phyloP scores from a whole-genome alignment of 2,329 filamentous ascomycete species.

The Aspergillus hiratsukae region DNA sequence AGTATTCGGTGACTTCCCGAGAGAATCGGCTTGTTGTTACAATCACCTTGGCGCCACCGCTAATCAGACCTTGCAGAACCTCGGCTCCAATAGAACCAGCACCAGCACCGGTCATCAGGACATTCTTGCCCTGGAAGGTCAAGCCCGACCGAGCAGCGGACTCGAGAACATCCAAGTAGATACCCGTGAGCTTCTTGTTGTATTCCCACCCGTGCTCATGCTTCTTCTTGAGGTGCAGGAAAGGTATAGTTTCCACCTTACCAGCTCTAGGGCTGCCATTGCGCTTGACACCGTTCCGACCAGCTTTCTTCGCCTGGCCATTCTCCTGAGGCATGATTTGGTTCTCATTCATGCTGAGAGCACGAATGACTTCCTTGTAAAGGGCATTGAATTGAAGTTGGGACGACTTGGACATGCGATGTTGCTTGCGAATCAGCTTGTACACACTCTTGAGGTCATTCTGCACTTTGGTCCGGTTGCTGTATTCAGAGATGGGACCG shows the following conservation, averaged over 20 bases:
- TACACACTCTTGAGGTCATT: conserved; percentile 93
- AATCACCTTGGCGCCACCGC: conserved; percentile 91
- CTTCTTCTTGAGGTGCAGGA: conserved; percentile 95
- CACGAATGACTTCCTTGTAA: conserved; percentile 90
- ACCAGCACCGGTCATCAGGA: conserved; percentile 96
- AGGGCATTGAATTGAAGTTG: conserved; percentile 94
- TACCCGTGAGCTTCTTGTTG: conserved; percentile 93
- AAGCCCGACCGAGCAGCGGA: conserved; percentile 82
- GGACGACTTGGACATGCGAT: conserved; percentile 93
- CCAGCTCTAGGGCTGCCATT: conserved; percentile 63
- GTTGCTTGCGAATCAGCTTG: conserved; percentile 97
- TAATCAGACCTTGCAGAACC: conserved; percentile 91
- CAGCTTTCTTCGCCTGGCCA: conserved; percentile 55
- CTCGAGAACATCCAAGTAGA: conserved; percentile 89
- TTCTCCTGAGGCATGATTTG: conserved; percentile 91
- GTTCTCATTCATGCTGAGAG: conserved; percentile 94
- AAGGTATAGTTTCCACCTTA: conserved; percentile 95
- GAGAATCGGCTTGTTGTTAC: conserved; percentile 97
- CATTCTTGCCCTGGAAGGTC: conserved; percentile 91
- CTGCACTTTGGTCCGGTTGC: conserved; percentile 96
- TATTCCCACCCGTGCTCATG: conserved; percentile 98
- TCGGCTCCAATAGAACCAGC: conserved; percentile 97
- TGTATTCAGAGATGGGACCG: conserved; percentile 97
- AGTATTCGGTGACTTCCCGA: conserved; percentile 96
- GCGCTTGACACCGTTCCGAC: conserved; percentile 46